Percentiles rank a stretch among this genome's conserved stretches.
phyloP scores from a whole-genome alignment of 176 grass and related monocot genomes.

The Zoysia japonica region DNA sequence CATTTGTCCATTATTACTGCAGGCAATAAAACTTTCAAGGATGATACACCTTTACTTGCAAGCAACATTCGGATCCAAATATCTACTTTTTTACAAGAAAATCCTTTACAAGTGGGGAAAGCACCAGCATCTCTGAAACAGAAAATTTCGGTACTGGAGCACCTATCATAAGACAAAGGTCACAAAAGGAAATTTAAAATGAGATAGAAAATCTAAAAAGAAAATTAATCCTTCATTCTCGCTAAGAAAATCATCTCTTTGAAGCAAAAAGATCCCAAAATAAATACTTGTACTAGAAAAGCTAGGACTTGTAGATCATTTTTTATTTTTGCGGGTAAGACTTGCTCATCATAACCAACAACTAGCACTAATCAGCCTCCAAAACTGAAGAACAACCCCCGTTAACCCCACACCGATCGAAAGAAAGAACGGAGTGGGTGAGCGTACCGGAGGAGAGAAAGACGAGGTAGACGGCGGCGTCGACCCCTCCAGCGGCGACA shows the following conservation, averaged over 20 bases:
- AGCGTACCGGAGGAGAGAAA: slow-evolving; percentile 75
- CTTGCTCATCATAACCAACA: background rate
- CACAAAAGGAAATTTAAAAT: background rate
- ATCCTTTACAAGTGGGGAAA: background rate
- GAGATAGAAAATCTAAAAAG: background rate
- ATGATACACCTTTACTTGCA: background rate
- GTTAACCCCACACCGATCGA: background rate
- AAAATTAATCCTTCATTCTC: background rate
- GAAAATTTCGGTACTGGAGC: slow-evolving; percentile 6
- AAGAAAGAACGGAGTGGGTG: background rate
- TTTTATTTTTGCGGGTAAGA: background rate
- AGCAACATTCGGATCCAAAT: background rate
- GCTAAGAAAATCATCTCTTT: background rate
- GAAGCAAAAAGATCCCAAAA: background rate
- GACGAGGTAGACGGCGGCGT: slow-evolving; percentile 83
- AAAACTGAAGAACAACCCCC: background rate
- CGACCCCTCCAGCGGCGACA: slow-evolving; percentile 65
- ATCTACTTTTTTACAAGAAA: background rate
- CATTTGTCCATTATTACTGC: background rate
- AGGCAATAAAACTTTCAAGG: background rate
- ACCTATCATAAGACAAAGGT: background rate
- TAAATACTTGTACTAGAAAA: background rate
- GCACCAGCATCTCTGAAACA: background rate
- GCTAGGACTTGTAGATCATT: background rate
- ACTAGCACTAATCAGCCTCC: background rate